Evolutionary conservation across 345 rosid species (phyloP).

Genomic region (Trapa incisa): DNA sequence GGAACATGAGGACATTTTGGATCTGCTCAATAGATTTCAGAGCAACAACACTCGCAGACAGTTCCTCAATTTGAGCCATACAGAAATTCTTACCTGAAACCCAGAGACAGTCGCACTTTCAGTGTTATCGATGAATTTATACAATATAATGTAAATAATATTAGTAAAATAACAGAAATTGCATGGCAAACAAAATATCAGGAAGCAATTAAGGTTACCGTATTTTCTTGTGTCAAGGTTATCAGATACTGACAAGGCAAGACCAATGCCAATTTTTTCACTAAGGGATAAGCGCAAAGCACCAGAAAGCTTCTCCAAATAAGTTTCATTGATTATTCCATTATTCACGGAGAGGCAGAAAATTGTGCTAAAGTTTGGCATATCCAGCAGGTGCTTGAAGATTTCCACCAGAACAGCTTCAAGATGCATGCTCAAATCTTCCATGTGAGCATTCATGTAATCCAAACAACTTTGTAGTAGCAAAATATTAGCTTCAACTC

Average conservation of each 20-base stretch:
- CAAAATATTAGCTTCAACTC: slow-evolving; percentile 43
- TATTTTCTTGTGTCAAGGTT: slow-evolving; percentile 28
- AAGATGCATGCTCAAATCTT: slow-evolving; percentile 30
- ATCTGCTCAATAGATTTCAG: slow-evolving; percentile 52
- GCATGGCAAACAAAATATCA: neutral
- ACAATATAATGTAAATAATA: neutral
- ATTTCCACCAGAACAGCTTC: slow-evolving; percentile 34
- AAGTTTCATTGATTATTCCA: slow-evolving; percentile 30
- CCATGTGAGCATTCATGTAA: slow-evolving; percentile 17
- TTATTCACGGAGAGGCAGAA: slow-evolving; percentile 43
- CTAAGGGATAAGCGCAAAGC: slow-evolving; percentile 36
- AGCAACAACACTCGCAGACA: slow-evolving; percentile 37
- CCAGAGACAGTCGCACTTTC: neutral
- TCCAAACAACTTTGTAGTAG: slow-evolving; percentile 56
- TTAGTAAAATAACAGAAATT: neutral
- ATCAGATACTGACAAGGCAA: slow-evolving; percentile 59
- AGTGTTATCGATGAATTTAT: neutral
- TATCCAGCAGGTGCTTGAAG: slow-evolving; percentile 40
- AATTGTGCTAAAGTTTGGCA: slow-evolving; percentile 51
- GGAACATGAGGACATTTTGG: slow-evolving; percentile 60
- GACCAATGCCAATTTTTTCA: slow-evolving; percentile 62
- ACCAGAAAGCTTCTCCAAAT: slow-evolving; percentile 35
- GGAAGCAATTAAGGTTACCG: slow-evolving; percentile 30
- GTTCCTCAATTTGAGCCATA: slow-evolving; percentile 50
- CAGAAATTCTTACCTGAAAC: slow-evolving; percentile 56